Percentiles rank a stretch among this genome's conserved stretches.
Evolutionary conservation across 768 basidiomycete species (phyloP).

Genomic region (Infundibulicybe gibba): DNA sequence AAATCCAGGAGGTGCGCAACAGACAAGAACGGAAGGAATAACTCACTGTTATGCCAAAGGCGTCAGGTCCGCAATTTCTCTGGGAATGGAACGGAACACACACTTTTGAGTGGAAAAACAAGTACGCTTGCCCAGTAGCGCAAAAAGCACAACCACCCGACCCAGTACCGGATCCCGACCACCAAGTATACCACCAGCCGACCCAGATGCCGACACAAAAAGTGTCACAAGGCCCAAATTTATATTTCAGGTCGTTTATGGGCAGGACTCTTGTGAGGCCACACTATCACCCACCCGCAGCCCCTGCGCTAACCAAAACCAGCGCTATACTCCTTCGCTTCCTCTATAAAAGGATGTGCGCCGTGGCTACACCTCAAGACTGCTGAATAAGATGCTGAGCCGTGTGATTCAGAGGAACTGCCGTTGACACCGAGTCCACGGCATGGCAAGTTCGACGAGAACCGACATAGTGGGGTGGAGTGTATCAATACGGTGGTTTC

Average conservation of each 20-base stretch:
- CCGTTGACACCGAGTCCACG: too few relatives aligned
- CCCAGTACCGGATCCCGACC: constrained; percentile 10
- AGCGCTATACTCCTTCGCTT: too few relatives aligned
- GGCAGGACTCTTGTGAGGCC: background rate
- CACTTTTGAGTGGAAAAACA: constrained; percentile 20
- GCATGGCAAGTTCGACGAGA: too few relatives aligned
- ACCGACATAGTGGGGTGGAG: too few relatives aligned
- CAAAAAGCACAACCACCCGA: constrained; percentile 1
- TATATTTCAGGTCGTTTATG: background rate
- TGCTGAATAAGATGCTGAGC: too few relatives aligned
- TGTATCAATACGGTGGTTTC: too few relatives aligned
- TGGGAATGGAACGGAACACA: constrained; percentile 23
- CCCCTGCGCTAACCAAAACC: too few relatives aligned
- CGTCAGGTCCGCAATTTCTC: constrained; percentile 10
- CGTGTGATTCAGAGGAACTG: too few relatives aligned
- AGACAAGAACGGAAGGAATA: too few relatives aligned
- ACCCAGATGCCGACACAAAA: constrained; percentile 8
- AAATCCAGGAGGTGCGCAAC: constrained; percentile 12
- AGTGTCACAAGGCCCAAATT: background rate
- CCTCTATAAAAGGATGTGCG: too few relatives aligned
- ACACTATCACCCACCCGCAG: background rate
- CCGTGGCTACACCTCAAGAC: too few relatives aligned
- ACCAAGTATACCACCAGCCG: constrained; percentile 12
- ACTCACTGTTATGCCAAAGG: too few relatives aligned
- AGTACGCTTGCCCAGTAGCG: constrained; percentile 17